Evolutionary conservation across 2,329 filamentous ascomycete genomes (phyloP).

Genomic region (Ceratocystis diversiconidia): DNA sequence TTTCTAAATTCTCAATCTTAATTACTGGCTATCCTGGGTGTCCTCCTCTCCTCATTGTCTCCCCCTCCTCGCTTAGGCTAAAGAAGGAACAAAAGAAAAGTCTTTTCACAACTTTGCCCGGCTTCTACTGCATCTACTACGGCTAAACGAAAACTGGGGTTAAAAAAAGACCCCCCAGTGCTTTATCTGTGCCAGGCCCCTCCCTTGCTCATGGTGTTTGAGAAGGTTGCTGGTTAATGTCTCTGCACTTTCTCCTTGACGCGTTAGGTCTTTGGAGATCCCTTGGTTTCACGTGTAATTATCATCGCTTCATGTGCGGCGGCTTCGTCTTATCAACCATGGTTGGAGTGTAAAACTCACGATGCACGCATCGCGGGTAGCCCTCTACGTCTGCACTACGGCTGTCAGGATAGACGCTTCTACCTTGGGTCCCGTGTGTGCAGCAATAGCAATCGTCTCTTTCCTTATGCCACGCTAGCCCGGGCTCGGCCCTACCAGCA

Average conservation of each 20-base stretch:
- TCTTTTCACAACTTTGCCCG: neutral
- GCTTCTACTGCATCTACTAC: neutral
- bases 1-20: too few species aligned
- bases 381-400: neutral
- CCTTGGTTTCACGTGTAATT: conserved; percentile 5
- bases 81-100: neutral
- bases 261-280: neutral
- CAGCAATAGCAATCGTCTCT: too few species aligned
- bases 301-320: neutral
- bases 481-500: too few species aligned
- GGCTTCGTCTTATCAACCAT: neutral
- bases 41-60: too few species aligned
- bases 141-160: neutral
- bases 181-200: neutral
- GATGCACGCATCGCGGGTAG: neutral
- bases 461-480: too few species aligned
- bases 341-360: neutral
- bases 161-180: neutral
- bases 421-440: too few species aligned
- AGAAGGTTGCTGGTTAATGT: neutral
- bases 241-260: neutral
- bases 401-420: too few species aligned
- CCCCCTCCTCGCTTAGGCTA: neutral
- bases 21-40: too few species aligned
- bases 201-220: neutral